These are phyloP conservation scores for Epichloe sibirici DNA, from an alignment of 2,329 filamentous ascomycete species.

Conservation along the genomic window DNA sequence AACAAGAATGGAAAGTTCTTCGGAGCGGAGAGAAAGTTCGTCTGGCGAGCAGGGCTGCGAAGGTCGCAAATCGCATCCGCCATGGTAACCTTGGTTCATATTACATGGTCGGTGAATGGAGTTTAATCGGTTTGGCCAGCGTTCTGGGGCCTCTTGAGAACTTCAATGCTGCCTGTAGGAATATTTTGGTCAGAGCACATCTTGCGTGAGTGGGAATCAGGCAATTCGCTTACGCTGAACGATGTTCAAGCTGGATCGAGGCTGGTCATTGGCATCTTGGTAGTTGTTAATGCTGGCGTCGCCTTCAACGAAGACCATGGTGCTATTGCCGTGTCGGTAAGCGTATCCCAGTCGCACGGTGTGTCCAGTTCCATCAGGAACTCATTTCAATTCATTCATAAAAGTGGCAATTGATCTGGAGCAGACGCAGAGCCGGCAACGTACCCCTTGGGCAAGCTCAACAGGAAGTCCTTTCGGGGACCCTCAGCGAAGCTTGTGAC, in stretches of 20 bases:
- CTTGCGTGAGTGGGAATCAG: background rate
- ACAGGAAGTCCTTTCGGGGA: slow-evolving; percentile 56
- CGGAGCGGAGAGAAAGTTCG: slow-evolving; percentile 9
- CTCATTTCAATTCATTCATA: background rate
- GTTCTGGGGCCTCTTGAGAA: slow-evolving; percentile 29
- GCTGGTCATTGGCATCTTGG: slow-evolving; percentile 59
- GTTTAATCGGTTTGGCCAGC: slow-evolving; percentile 13
- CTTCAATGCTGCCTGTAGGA: slow-evolving; percentile 29
- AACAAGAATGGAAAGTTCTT: slow-evolving; percentile 10
- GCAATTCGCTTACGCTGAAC: slow-evolving; percentile 57
- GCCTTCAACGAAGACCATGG: slow-evolving; percentile 72
- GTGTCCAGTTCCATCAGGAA: background rate
- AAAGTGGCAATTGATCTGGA: too few species aligned
- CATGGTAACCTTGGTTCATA: background rate
- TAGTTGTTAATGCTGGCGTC: slow-evolving; percentile 59
- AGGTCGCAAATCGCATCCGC: background rate
- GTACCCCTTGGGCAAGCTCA: slow-evolving; percentile 74
- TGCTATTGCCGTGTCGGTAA: slow-evolving; percentile 34
- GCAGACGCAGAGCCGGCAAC: slow-evolving; percentile 23
- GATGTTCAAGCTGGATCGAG: slow-evolving; percentile 52
- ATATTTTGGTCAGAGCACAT: background rate
- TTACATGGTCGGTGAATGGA: background rate
- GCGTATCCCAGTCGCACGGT: background rate
- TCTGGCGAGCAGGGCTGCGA: background rate
- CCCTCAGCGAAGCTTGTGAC: slow-evolving; percentile 65